These are phyloP conservation scores for Lactarius vividus DNA, from an alignment of 768 basidiomycete species.

Conservation along the genomic window DNA sequence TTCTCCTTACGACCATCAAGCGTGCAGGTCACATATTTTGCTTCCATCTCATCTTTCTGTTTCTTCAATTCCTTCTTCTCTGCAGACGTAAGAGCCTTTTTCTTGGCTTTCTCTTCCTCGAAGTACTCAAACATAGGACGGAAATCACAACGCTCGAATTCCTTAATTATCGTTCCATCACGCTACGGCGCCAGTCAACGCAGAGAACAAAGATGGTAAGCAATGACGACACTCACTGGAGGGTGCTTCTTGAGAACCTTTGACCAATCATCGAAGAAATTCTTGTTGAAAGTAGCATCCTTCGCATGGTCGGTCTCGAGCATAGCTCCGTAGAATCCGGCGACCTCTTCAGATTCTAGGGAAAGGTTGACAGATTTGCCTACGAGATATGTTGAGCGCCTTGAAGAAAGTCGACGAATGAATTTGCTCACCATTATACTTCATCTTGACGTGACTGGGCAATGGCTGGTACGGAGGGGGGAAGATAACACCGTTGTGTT, in stretches of 20 bases:
- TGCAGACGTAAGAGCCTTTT: slow-evolving; percentile 77
- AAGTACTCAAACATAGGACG: slow-evolving; percentile 91
- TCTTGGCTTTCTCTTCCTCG: slow-evolving; percentile 89
- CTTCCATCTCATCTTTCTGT: slow-evolving; percentile 78
- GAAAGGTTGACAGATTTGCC: slow-evolving; percentile 79
- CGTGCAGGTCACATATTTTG: slow-evolving; percentile 79
- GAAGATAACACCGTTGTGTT: slow-evolving; percentile 93
- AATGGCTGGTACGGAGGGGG: slow-evolving; percentile 91
- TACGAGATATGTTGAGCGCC: slow-evolving; percentile 34
- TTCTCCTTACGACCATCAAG: slow-evolving; percentile 98
- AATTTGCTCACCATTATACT: slow-evolving; percentile 74
- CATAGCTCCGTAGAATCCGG: slow-evolving; percentile 92
- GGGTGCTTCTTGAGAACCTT: slow-evolving; percentile 74
- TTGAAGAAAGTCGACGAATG: slow-evolving; percentile 17
- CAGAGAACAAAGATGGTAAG: slow-evolving; percentile 4
- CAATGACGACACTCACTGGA: slow-evolving; percentile 56
- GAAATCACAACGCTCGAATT: slow-evolving; percentile 87
- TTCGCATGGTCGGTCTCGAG: slow-evolving; percentile 89
- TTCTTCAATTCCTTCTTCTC: slow-evolving; percentile 94
- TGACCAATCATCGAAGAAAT: slow-evolving; percentile 93
- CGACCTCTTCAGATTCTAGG: slow-evolving; percentile 90
- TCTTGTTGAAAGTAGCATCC: slow-evolving; percentile 85
- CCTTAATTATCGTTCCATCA: slow-evolving; percentile 70
- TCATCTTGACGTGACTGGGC: slow-evolving; percentile 85
- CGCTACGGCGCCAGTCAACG: slow-evolving; percentile 40